Base-by-base conservation (phyloP, 2,329 filamentous ascomycete species). In the Ceratocystis cacaofunesta region DNA sequence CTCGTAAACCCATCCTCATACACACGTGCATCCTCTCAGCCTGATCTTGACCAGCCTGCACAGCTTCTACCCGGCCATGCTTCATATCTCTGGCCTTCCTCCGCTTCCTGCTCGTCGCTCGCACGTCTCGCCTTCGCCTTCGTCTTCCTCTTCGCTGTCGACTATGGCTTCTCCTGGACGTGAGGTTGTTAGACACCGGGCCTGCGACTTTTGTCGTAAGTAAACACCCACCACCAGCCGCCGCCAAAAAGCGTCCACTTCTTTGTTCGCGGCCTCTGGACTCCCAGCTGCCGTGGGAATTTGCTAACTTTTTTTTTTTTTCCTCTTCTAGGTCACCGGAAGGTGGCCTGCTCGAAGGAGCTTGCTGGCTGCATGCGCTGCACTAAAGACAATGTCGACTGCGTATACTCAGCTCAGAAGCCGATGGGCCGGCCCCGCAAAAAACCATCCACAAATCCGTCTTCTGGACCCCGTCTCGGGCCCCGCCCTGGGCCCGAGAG, bases 121-220 rank as follows among this genome's bases (percentile, higher is more conserved):
- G 22, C 50, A 30, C 6, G 4, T 25, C 1, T 52, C 19, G 48
- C 2, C 48, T 28, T 19, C 19, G 52, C 52, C 52, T 7, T n/a
- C 32, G 5, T 2, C 32, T 30, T 57, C 12, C 25, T 32, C 28
- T 17, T 7, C 17, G 1, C 5, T 3, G 32, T n/a, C 25, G 12
- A 68, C 69, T 22, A 10, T 64, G 7, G 50, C 62, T 65, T 63
- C 67, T 61, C 36, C 63, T 63, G 52, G 3, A 25, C 63, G 68
- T 55, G 70, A 68, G 62, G 69, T 73, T 67, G 71, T 76, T 68
- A 86, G 83, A 71, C 82, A 82, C 68, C 79, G 83, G 61, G 84
- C 84, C 68, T 87, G 85, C 73, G 85, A 87, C 73, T 84, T 86
- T 73, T 87, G 85, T 74, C 79, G 85, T 87, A 78, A 74, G 82